These are phyloP conservation scores for Gomphus sp. DNA, from an alignment of 1,284 basidiomycete genomes.

Conservation along the genomic window DNA sequence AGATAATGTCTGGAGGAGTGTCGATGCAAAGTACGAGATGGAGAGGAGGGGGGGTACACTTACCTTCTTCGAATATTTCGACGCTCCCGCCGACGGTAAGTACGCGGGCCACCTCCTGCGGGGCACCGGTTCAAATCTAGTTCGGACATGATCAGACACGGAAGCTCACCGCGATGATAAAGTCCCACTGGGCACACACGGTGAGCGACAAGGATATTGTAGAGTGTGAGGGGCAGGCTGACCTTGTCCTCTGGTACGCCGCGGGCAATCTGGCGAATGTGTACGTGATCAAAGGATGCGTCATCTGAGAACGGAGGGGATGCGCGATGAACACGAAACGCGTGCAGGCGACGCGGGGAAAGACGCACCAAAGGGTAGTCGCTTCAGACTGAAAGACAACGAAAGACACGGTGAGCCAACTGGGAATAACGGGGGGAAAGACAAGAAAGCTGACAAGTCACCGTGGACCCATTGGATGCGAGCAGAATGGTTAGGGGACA, in stretches of 20 bases:
- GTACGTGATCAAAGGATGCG: slow-evolving; percentile 71
- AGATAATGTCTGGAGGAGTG: slow-evolving; percentile 43
- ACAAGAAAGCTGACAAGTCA: slow-evolving; percentile 47
- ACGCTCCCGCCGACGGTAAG: slow-evolving; percentile 58
- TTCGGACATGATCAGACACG: background rate
- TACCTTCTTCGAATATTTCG: slow-evolving; percentile 65
- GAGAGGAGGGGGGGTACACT: background rate
- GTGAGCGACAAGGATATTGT: background rate
- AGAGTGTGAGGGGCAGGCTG: slow-evolving; percentile 10
- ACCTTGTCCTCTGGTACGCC: slow-evolving; percentile 74
- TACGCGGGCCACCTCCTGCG: slow-evolving; percentile 59
- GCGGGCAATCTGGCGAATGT: slow-evolving; percentile 50
- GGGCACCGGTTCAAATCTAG: background rate
- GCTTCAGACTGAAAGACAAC: background rate
- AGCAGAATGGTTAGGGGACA: slow-evolving; percentile 38
- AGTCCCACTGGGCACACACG: slow-evolving; percentile 43
- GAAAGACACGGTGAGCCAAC: background rate
- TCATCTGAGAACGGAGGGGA: slow-evolving; percentile 50
- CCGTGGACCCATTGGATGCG: slow-evolving; percentile 64
- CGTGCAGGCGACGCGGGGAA: background rate
- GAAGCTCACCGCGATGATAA: slow-evolving; percentile 51
- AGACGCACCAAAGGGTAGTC: background rate
- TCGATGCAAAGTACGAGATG: background rate
- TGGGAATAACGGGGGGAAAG: background rate
- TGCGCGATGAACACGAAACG: slow-evolving; percentile 13